Evolutionary conservation across 257 asterid species (phyloP).

Genomic region (Solanum chmielewskii): DNA sequence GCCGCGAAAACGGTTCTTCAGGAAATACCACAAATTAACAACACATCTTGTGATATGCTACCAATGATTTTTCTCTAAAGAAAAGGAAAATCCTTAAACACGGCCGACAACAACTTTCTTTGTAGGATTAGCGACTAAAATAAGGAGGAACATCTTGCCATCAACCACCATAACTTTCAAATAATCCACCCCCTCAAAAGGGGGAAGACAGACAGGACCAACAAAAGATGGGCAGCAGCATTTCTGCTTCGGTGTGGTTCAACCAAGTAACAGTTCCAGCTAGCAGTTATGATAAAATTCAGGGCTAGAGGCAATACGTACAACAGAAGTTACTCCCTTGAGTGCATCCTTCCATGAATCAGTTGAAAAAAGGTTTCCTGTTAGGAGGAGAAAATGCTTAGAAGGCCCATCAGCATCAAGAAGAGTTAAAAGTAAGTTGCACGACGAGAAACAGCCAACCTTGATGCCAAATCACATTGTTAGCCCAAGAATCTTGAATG

Average conservation of each 20-base stretch:
- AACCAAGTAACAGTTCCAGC: background rate
- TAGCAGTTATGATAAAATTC: background rate
- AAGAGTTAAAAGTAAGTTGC: background rate
- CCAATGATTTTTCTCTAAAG: background rate
- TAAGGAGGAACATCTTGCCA: background rate
- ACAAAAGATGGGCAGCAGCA: background rate
- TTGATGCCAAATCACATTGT: slow-evolving; percentile 73
- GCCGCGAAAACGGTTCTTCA: background rate
- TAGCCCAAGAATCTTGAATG: slow-evolving; percentile 76
- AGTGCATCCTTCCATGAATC: slow-evolving; percentile 88
- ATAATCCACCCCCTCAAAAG: background rate
- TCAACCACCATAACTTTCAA: background rate
- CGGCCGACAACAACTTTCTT: background rate
- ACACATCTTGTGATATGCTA: background rate
- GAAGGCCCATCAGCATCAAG: background rate
- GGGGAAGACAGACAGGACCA: background rate
- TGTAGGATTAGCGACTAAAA: background rate
- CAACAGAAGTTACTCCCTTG: slow-evolving; percentile 89
- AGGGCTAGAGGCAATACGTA: slow-evolving; percentile 24
- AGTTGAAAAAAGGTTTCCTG: slow-evolving; percentile 71
- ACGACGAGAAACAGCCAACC: slow-evolving; percentile 25
- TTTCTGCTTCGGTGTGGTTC: background rate
- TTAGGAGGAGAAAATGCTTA: slow-evolving; percentile 5
- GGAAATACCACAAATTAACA: background rate
- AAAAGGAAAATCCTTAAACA: background rate